Conservation (phyloP, 192 early-diverging fungal species). For the Linnemannia elongata region DNA sequence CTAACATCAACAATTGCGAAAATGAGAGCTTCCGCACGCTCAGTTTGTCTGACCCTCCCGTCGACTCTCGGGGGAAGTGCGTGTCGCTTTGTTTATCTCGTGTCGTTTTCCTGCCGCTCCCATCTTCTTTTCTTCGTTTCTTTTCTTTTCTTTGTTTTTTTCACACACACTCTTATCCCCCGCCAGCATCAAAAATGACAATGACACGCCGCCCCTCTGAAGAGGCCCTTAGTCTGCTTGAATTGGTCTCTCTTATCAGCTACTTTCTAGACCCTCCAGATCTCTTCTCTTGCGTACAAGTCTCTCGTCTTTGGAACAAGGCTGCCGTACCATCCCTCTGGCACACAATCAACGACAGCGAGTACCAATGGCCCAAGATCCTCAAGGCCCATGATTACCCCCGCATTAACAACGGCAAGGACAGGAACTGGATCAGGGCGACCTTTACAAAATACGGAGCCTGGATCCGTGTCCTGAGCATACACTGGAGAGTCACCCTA, state of each 20-base stretch:
- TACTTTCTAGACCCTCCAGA: not conserved
- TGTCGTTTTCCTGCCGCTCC: too few relatives aligned
- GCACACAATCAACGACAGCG: not conserved
- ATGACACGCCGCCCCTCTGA: not conserved
- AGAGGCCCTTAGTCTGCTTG: not conserved
- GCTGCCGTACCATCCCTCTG: not conserved
- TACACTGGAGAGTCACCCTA: not conserved
- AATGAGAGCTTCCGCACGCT: too few relatives aligned
- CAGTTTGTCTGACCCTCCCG: too few relatives aligned
- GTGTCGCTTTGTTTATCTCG: too few relatives aligned
- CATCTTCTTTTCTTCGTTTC: too few relatives aligned
- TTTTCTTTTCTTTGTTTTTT: not conserved
- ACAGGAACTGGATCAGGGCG: slow-evolving; percentile 4
- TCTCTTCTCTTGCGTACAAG: not conserved
- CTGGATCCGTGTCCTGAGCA: not conserved
- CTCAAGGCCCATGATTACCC: not conserved
- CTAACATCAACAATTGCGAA: too few relatives aligned
- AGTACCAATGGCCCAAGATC: not conserved
- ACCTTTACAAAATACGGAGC: not conserved
- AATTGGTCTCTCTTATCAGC: not conserved
- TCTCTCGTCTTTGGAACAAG: not conserved
- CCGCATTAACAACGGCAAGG: not conserved
- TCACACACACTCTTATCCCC: not conserved
- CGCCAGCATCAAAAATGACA: not conserved
- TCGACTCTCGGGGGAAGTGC: too few relatives aligned